phyloP scores from a whole-genome alignment of 164 flowering plant species.

The Buxus sempervirens region DNA sequence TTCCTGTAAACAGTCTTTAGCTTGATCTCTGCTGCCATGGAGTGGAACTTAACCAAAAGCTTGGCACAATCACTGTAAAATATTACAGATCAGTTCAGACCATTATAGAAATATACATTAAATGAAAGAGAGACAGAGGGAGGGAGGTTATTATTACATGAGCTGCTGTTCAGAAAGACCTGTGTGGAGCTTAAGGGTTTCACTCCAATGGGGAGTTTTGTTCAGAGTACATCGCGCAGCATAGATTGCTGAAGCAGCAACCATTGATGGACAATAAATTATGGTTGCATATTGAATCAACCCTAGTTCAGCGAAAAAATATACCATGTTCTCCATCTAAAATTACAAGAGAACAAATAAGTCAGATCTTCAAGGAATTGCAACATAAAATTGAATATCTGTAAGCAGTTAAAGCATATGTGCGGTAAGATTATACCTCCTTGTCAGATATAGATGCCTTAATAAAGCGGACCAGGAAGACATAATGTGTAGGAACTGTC shows the following conservation, averaged over 20 bases:
- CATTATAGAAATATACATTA: neutral
- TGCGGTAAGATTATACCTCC: neutral
- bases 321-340: conserved; percentile 27
- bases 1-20: conserved; percentile 38
- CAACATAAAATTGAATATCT: neutral
- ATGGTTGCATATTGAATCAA: conserved; percentile 20
- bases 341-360: neutral
- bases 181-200: conserved; percentile 53
- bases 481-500: conserved; percentile 27
- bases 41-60: conserved; percentile 28
- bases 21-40: conserved; percentile 29
- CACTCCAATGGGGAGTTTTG: conserved; percentile 50
- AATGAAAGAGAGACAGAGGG: no score
- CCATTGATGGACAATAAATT: conserved; percentile 22
- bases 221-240: conserved; percentile 51
- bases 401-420: no score
- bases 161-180: conserved; percentile 50
- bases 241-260: conserved; percentile 38
- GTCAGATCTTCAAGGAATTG: neutral
- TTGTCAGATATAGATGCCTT: conserved; percentile 19
- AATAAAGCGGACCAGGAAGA: conserved; percentile 24
- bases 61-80: conserved; percentile 21
- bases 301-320: conserved; percentile 30
- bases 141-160: conserved; percentile 21
- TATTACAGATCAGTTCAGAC: no score